These are phyloP conservation scores for Coemansia sp. DNA, from an alignment of 371 early-diverging fungal species.

Conservation along the genomic window DNA sequence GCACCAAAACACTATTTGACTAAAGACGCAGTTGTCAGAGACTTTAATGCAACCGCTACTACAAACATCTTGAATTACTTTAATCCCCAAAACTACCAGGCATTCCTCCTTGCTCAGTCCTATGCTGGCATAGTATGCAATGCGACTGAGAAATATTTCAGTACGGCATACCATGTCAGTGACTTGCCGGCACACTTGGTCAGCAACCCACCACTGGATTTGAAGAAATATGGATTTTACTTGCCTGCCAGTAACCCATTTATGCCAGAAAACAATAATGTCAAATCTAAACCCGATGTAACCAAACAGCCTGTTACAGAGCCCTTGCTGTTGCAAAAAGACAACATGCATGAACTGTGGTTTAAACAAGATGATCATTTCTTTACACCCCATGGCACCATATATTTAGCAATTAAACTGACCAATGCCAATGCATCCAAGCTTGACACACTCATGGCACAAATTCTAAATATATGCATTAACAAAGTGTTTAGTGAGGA, in stretches of 20 bases:
- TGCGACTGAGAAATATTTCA: constrained; percentile 70
- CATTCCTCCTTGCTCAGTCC: constrained; percentile 31
- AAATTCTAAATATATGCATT: background rate
- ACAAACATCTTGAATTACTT: constrained; percentile 59
- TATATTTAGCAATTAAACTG: constrained; percentile 7
- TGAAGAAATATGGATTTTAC: constrained; percentile 50
- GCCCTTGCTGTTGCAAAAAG: constrained; percentile 22
- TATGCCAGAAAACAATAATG: constrained; percentile 62
- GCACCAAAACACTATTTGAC: constrained; percentile 66
- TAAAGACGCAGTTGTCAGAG: constrained; percentile 63
- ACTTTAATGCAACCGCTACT: constrained; percentile 59
- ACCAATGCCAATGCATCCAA: background rate
- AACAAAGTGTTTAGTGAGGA: background rate
- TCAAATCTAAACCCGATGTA: constrained; percentile 20
- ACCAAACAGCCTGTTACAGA: constrained; percentile 8
- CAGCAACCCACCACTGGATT: constrained; percentile 51
- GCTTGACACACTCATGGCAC: background rate
- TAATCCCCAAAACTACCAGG: constrained; percentile 65
- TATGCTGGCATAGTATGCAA: constrained; percentile 33
- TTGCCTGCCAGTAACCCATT: constrained; percentile 79
- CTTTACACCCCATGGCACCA: constrained; percentile 20
- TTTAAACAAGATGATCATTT: constrained; percentile 90
- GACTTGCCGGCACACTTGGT: background rate
- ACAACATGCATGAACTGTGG: constrained; percentile 65
- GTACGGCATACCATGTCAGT: constrained; percentile 69